These are phyloP conservation scores for Boletus tomentosulus DNA, from an alignment of 768 basidiomycete genomes.

Conservation along the genomic window DNA sequence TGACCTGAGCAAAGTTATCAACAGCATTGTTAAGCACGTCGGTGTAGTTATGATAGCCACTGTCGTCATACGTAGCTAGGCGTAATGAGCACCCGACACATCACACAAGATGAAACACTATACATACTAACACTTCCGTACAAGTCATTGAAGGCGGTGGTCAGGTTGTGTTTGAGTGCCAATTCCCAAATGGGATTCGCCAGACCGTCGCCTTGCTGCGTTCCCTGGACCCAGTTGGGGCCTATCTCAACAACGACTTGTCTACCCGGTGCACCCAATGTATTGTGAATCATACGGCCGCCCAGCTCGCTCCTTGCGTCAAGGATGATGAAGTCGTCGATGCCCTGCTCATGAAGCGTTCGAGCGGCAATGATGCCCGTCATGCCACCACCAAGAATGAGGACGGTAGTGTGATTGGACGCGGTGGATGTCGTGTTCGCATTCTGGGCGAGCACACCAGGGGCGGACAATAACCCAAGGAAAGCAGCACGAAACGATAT, in stretches of 20 bases:
- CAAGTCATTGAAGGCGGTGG: conserved; percentile 42
- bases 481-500: too few relatives aligned
- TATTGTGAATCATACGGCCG: conserved; percentile 50
- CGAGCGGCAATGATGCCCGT: conserved; percentile 63
- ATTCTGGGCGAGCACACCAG: neutral
- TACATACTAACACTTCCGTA: conserved; percentile 42
- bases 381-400: conserved; percentile 65
- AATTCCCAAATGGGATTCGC: conserved; percentile 57
- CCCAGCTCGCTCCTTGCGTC: conserved; percentile 59
- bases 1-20: conserved; percentile 38
- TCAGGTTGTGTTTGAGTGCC: conserved; percentile 49
- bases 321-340: conserved; percentile 56
- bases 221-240: conserved; percentile 58
- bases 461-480: too few relatives aligned
- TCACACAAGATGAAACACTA: neutral
- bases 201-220: conserved; percentile 43
- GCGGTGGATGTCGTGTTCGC: neutral
- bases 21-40: conserved; percentile 41
- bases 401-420: conserved; percentile 32
- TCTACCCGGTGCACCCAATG: conserved; percentile 38
- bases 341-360: conserved; percentile 49
- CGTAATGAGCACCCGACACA: neutral
- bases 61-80: conserved; percentile 50
- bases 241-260: conserved; percentile 51
- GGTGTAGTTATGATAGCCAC: conserved; percentile 46